Conservation (phyloP, 2,329 filamentous ascomycete genomes). For the Pyrenochaeta sp. region DNA sequence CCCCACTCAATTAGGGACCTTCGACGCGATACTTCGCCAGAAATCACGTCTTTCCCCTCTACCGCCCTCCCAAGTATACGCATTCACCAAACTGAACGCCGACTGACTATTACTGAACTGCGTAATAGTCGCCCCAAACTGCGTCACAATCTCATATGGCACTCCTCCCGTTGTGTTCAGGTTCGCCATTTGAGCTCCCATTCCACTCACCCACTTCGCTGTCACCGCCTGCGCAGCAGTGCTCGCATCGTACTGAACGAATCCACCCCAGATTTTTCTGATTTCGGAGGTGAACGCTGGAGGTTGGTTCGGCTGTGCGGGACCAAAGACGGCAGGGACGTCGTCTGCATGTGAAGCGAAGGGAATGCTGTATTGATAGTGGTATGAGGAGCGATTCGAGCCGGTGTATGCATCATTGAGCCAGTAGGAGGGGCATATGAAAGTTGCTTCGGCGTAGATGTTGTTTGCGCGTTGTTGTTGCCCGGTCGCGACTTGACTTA, state of each 20-base stretch:
- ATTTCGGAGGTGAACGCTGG: slow-evolving; percentile 15
- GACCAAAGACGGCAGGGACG: slow-evolving; percentile 26
- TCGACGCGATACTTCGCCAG: slow-evolving; percentile 4
- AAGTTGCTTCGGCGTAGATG: slow-evolving; percentile 64
- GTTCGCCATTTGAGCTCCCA: slow-evolving; percentile 12
- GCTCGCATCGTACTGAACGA: slow-evolving; percentile 8
- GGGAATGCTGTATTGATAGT: slow-evolving; percentile 35
- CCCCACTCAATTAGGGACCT: too few species aligned
- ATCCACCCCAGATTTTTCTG: slow-evolving; percentile 15
- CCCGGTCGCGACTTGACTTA: slow-evolving; percentile 59
- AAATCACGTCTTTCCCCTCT: slow-evolving; percentile 19
- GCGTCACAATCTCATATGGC: slow-evolving; percentile 9
- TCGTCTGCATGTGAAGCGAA: slow-evolving; percentile 28
- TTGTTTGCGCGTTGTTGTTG: slow-evolving; percentile 63
- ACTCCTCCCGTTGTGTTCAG: slow-evolving; percentile 27
- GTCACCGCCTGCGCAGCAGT: slow-evolving; percentile 1
- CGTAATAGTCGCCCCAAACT: slow-evolving; percentile 12
- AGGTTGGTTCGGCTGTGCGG: slow-evolving; percentile 17
- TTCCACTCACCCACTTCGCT: neutral
- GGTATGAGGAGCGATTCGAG: slow-evolving; percentile 11
- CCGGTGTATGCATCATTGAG: slow-evolving; percentile 57
- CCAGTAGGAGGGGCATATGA: slow-evolving; percentile 67
- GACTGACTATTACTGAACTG: slow-evolving; percentile 10
- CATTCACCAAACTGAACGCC: slow-evolving; percentile 14
- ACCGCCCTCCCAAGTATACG: slow-evolving; percentile 23